A percentile compares a stretch with the other conserved stretches of the same genome.
Conservation (phyloP, 805 yeast species). For the Metschnikowia drakensbergensis region DNA sequence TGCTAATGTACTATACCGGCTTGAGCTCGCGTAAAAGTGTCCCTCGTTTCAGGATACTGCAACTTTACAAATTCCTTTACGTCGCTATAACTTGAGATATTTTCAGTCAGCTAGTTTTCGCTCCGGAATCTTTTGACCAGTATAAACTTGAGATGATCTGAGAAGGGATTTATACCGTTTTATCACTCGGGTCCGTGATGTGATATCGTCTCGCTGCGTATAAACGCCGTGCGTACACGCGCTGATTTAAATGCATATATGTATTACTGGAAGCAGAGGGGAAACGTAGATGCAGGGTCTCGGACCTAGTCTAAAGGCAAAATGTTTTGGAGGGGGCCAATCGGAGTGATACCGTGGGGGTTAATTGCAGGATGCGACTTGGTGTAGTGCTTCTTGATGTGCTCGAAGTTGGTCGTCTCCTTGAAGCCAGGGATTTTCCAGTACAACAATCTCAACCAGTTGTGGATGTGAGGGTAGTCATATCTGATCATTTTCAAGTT, state of each 20-base stretch:
- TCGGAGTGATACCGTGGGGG: slow-evolving; percentile 78
- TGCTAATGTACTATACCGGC: slow-evolving; percentile 5
- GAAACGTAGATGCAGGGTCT: background rate
- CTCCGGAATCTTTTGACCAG: no score
- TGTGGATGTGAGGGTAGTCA: slow-evolving; percentile 73
- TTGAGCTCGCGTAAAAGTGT: background rate
- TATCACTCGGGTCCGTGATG: background rate
- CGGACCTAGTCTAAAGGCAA: slow-evolving; percentile 23
- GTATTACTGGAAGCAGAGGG: background rate
- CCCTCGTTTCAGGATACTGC: background rate
- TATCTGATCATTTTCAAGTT: slow-evolving; percentile 75
- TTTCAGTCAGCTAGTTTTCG: background rate
- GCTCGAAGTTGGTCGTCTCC: slow-evolving; percentile 80
- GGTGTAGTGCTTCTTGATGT: slow-evolving; percentile 88
- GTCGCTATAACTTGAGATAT: background rate
- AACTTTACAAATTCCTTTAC: background rate
- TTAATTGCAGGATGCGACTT: slow-evolving; percentile 78
- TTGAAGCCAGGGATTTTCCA: slow-evolving; percentile 73
- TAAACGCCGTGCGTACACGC: slow-evolving; percentile 1
- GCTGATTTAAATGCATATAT: background rate
- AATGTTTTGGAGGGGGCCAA: slow-evolving; percentile 84
- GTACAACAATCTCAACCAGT: slow-evolving; percentile 79
- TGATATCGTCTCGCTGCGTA: background rate
- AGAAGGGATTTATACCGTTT: no score
- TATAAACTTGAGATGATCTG: no score